Base-by-base conservation (phyloP, 2,329 filamentous ascomycete genomes). In the Penicillium sp. region DNA sequence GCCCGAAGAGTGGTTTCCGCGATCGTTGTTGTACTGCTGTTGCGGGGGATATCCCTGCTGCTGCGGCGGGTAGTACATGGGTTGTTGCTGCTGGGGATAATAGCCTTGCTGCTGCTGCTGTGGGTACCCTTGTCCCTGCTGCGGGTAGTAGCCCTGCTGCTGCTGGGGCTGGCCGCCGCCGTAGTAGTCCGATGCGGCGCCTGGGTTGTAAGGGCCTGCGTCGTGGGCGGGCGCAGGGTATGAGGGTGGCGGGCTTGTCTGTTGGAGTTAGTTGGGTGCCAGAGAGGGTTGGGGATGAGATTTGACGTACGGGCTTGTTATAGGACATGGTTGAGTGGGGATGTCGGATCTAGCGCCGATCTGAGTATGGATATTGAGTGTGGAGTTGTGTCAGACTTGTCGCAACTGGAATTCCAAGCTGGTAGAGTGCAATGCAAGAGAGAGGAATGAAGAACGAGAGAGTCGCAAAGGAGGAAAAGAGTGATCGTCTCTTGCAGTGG, bases 11-110 rank as follows among this genome's bases (percentile, higher is more conserved):
- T 56, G 56, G 47, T 54, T 32, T 16, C 67, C 65, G 46, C 68
- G 68, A 36, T 73, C 67, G 47, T 71, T 67, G 13, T 71, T 67
- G 13, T 71, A 70, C 54, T 67, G 72, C 48, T 70, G 77, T 47
- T 72, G 72, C 45, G 69, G 72, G 48, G 71, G 72, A 54, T 76
- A 76, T 49, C 73, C 70, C 68, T 74, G 73, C 24, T 65, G 45
- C 57, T 62, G 61, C 10, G 64, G 71, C 6, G 69, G 68, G 18
- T 69, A 68, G 45, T 64, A 64, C 57, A 64, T 63, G 8, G 54
- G 56, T 32, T 67, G 62, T 21, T 59, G 63, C 13, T 36, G 34
- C 22, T 61, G 66, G 7, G 62, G 65, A 5, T 52, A 52, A 39
- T 61, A 62, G 24, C 54, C 54, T 27, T 27, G 24, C 49, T 70